phyloP scores from a whole-genome alignment of 202 grass and related monocot species.

The Miscanthus sacchariflorus region DNA sequence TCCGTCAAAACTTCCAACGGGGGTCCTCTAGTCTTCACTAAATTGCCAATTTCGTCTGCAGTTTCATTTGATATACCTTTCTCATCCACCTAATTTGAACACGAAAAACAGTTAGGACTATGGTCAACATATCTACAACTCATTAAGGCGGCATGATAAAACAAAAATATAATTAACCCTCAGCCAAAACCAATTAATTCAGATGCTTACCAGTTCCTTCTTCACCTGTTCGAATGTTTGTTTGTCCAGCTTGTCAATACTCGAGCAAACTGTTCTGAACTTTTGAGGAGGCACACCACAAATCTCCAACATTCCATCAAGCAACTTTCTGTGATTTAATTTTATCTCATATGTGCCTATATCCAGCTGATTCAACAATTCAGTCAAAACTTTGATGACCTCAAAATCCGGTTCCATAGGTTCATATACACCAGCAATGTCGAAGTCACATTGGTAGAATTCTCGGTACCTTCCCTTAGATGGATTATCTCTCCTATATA shows the following conservation, averaged over 20 bases:
- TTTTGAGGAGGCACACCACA: slow-evolving; percentile 97
- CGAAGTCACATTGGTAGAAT: slow-evolving; percentile 98
- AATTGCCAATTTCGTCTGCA: slow-evolving; percentile 79
- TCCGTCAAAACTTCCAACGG: slow-evolving; percentile 81
- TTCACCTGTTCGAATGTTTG: slow-evolving; percentile 92
- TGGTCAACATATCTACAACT: slow-evolving; percentile 23
- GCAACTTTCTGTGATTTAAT: slow-evolving; percentile 90
- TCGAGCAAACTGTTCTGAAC: slow-evolving; percentile 97
- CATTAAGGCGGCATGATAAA: slow-evolving; percentile 22
- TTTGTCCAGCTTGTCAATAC: slow-evolving; percentile 97
- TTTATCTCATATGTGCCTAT: slow-evolving; percentile 95
- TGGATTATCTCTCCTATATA: slow-evolving; percentile 98
- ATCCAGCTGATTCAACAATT: slow-evolving; percentile 89
- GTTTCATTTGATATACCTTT: slow-evolving; percentile 92
- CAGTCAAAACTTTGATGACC: slow-evolving; percentile 88
- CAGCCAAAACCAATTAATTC: slow-evolving; percentile 11
- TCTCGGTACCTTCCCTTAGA: slow-evolving; percentile 94
- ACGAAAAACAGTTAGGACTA: slow-evolving; percentile 20
- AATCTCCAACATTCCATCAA: slow-evolving; percentile 98
- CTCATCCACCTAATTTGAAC: slow-evolving; percentile 76
- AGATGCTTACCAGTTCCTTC: slow-evolving; percentile 83
- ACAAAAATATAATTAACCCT: slow-evolving; percentile 11
- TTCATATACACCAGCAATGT: slow-evolving; percentile 90
- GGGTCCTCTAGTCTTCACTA: slow-evolving; percentile 83
- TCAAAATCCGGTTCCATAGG: slow-evolving; percentile 96